These are phyloP conservation scores for Xylaria sp. DNA, from an alignment of 2,329 filamentous ascomycete species.

Conservation along the genomic window DNA sequence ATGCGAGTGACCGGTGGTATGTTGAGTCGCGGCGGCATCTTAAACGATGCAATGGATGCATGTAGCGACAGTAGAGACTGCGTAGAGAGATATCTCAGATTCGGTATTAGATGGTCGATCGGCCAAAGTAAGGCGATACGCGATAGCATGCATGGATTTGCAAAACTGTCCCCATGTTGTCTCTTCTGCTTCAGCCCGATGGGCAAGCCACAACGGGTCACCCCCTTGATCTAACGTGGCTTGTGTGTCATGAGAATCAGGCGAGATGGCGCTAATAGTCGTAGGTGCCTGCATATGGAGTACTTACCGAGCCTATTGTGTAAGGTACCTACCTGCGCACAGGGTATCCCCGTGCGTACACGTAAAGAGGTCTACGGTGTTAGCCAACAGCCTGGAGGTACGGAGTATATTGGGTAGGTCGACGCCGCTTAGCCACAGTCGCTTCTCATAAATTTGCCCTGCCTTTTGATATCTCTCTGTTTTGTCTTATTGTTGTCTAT, in stretches of 20 bases:
- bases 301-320: no score
- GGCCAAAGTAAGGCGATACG: constrained; percentile 5
- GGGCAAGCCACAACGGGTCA: constrained; percentile 13
- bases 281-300: no score
- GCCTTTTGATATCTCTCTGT: no score
- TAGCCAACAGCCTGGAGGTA: no score
- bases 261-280: not conserved
- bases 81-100: constrained; percentile 7
- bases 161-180: not conserved
- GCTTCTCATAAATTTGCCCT: no score
- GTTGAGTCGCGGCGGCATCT: constrained; percentile 84
- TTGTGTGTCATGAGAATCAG: not conserved
- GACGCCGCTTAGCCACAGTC: no score
- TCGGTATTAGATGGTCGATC: constrained; percentile 16
- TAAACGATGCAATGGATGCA: constrained; percentile 35
- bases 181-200: constrained; percentile 22
- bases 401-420: no score
- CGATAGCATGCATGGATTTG: constrained; percentile 14
- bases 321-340: no score
- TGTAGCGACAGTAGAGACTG: constrained; percentile 23
- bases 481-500: no score
- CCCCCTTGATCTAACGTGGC: constrained; percentile 5
- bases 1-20: constrained; percentile 89
- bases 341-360: no score
- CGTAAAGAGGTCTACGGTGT: no score